phyloP scores from a whole-genome alignment of 257 asterid species.

The Oldenlandia corymbosa region DNA sequence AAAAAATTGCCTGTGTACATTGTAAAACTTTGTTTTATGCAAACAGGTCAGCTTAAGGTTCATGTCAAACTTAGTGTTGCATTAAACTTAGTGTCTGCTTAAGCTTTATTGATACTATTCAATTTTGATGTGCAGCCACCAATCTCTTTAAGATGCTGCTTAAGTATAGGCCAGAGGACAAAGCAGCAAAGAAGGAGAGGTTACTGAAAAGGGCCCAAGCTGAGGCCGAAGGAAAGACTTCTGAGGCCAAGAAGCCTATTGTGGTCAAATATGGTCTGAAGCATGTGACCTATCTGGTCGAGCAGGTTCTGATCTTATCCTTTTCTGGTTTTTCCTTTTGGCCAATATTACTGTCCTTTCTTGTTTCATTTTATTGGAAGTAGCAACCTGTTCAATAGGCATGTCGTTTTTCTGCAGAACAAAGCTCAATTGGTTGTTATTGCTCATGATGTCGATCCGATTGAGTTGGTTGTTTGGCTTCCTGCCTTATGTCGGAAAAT shows the following conservation, averaged over 20 bases:
- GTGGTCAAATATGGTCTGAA: slow-evolving; percentile 42
- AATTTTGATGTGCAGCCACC: slow-evolving; percentile 27
- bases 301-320: slow-evolving; percentile 26
- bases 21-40: too few species aligned
- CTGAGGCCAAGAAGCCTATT: slow-evolving; percentile 40
- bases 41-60: too few species aligned
- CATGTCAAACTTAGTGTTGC: too few species aligned
- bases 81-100: too few species aligned
- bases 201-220: slow-evolving; percentile 44
- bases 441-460: slow-evolving; percentile 47
- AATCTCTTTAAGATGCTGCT: slow-evolving; percentile 43
- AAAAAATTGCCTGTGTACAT: too few species aligned
- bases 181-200: slow-evolving; percentile 39
- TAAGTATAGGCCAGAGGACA: slow-evolving; percentile 46
- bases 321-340: neutral
- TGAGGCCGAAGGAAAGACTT: slow-evolving; percentile 40
- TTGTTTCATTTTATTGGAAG: neutral
- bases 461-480: slow-evolving; percentile 41
- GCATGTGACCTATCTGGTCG: slow-evolving; percentile 41
- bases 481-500: slow-evolving; percentile 37
- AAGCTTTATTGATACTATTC: too few species aligned
- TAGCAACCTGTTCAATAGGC: too few species aligned
- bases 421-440: slow-evolving; percentile 47
- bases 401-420: slow-evolving; percentile 28
- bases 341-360: too few species aligned